Percentiles rank a stretch among this genome's conserved stretches.
Conservation (phyloP, 805 yeast genomes). For the Candida dajiaensis region DNA sequence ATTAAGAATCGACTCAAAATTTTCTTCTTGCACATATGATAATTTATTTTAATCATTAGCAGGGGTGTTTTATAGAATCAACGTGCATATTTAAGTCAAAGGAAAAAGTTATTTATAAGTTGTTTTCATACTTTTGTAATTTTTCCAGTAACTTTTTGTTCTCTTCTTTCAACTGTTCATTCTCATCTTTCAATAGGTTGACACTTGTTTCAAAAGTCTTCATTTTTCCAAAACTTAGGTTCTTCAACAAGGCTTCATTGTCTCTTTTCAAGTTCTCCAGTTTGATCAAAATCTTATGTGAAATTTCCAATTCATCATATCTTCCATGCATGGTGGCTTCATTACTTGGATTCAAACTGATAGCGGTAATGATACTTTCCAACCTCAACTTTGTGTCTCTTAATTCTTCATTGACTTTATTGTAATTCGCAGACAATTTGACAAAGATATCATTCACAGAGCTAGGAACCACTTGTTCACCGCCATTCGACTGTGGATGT, state of each 20-base stretch:
- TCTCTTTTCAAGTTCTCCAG: constrained; percentile 57
- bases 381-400: constrained; percentile 56
- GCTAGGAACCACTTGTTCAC: constrained; percentile 33
- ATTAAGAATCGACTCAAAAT: neutral
- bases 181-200: constrained; percentile 50
- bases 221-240: constrained; percentile 71
- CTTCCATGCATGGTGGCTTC: constrained; percentile 47
- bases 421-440: constrained; percentile 41
- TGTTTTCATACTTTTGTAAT: neutral
- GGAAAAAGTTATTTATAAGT: neutral
- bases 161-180: constrained; percentile 38
- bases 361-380: constrained; percentile 56
- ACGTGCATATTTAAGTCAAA: neutral
- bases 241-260: constrained; percentile 61
- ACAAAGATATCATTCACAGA: constrained; percentile 41
- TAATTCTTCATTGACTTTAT: constrained; percentile 44
- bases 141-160: constrained; percentile 2
- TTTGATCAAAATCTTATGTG: constrained; percentile 65
- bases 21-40: neutral
- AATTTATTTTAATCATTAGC: neutral
- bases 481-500: neutral
- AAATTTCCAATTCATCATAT: constrained; percentile 68
- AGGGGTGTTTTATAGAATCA: neutral
- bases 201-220: constrained; percentile 66
- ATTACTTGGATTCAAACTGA: constrained; percentile 44